Evolutionary conservation across 2,329 filamentous ascomycete species (phyloP), one percentile per base, ranked within the genome.

Genomic region (Pyrenochaeta sp.): DNA sequence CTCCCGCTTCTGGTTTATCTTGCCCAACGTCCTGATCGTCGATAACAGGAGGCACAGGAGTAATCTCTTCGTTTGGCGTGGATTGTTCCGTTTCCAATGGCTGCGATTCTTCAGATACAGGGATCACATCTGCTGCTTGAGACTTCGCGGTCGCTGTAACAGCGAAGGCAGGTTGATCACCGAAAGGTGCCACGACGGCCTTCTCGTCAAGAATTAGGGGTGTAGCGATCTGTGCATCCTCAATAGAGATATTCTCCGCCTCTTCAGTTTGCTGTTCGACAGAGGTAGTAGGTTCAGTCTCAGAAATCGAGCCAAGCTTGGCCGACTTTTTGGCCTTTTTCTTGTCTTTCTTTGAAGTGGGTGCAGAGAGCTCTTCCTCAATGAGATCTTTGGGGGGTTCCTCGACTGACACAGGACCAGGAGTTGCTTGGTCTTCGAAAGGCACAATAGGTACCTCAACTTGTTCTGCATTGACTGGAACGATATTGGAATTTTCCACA

Each of bases 321-420:
- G 49, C 51, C 3, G 48, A 49, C 41, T 67, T 67, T 54, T 67
- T 65, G 4, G 55, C 63, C 35, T 66, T 67, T 46, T 68, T 68
- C 45, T 52, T 57, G 11, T 55, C 52, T 15, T 63, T 61, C 53
- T 61, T 61, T 6, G 60, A 59, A 14, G 52, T 12, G 7, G 44
- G 47, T 2, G 33, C 39, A n/a, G 30, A 18, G 7, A 30, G 10
- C 14, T 39, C 36, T 6, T 11, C 18, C 18, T 23, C 18, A n/a
- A n/a, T 14, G 9, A 23, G 9, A 23, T 21, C 40, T n/a, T 42
- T 21, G n/a, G 27, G 15, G 18, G 43, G 7, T 20, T 37, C n/a
- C 14, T 27, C 43, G 11, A 23, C n/a, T 2, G 12, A 15, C 15
- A 32, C 18, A 10, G 33, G 21, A 7, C 12, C 15, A n/a, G 23